These are phyloP conservation scores for Apiospora arundinis DNA, from an alignment of 2,329 filamentous ascomycete species.

Conservation along the genomic window DNA sequence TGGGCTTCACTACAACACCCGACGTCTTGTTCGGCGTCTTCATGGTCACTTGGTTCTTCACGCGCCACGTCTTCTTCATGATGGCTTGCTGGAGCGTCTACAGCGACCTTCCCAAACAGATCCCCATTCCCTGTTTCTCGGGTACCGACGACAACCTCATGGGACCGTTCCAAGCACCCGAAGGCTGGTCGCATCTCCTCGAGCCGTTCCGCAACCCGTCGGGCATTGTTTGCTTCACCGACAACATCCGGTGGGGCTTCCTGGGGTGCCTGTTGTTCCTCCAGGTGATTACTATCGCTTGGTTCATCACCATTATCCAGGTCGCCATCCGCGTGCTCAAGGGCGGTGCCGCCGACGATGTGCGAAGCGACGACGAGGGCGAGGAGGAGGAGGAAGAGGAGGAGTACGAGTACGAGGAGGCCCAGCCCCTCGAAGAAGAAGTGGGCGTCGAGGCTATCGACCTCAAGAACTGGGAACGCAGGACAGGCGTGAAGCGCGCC, in stretches of 20 bases:
- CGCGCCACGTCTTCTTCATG: conserved; percentile 82
- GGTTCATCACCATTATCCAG: conserved; percentile 88
- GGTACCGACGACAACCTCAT: conserved; percentile 61
- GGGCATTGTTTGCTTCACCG: conserved; percentile 81
- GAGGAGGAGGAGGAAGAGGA: conserved; percentile 65
- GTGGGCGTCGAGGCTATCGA: conserved; percentile 76
- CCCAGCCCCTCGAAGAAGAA: conserved; percentile 71
- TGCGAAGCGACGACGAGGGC: conserved; percentile 84
- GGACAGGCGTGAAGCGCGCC: conserved; percentile 60
- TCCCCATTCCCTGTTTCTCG: conserved; percentile 75
- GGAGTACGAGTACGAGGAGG: conserved; percentile 60
- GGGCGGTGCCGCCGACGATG: conserved; percentile 81
- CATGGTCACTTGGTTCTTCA: conserved; percentile 82
- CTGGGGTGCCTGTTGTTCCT: conserved; percentile 77
- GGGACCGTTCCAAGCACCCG: conserved; percentile 59
- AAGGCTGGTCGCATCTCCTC: conserved; percentile 67
- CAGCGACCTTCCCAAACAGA: conserved; percentile 65
- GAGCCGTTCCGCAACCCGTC: conserved; percentile 76
- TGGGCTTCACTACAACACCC: conserved; percentile 76
- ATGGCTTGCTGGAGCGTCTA: conserved; percentile 85
- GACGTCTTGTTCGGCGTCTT: conserved; percentile 87
- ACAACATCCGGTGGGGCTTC: conserved; percentile 77
- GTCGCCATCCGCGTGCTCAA: conserved; percentile 82
- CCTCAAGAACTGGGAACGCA: conserved; percentile 67
- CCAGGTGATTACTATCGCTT: conserved; percentile 80